Evolutionary conservation across 768 basidiomycete species (phyloP).

Genomic region (Dentipellis sp.): DNA sequence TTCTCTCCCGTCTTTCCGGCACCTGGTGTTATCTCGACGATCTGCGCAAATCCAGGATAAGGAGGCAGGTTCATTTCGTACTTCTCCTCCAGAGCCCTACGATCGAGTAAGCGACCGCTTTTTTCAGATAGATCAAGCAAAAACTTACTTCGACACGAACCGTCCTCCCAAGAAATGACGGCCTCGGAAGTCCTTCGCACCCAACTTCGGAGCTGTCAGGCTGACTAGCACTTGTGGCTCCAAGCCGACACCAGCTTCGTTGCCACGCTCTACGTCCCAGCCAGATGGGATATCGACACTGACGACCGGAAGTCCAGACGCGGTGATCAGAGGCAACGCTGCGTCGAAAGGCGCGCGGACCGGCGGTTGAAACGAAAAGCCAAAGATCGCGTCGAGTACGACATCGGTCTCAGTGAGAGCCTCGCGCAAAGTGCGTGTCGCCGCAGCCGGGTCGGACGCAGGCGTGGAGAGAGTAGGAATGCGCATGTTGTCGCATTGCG

Average conservation of each 20-base stretch:
- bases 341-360: conserved; percentile 81
- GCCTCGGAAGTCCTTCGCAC: conserved; percentile 68
- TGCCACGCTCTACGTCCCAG: conserved; percentile 88
- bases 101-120: not conserved
- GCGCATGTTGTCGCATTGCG: conserved; percentile 82
- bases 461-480: conserved; percentile 58
- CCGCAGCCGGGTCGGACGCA: conserved; percentile 26
- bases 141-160: conserved; percentile 77
- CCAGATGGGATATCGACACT: conserved; percentile 96
- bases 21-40: conserved; percentile 56
- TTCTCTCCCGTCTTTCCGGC: conserved; percentile 9
- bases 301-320: conserved; percentile 70
- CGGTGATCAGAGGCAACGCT: conserved; percentile 56
- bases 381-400: conserved; percentile 93
- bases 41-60: conserved; percentile 74
- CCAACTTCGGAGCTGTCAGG: conserved; percentile 90
- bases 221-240: conserved; percentile 77
- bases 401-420: conserved; percentile 62
- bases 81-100: conserved; percentile 62
- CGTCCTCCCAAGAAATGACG: conserved; percentile 91
- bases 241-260: conserved; percentile 44
- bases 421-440: conserved; percentile 30
- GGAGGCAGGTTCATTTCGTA: conserved; percentile 72
- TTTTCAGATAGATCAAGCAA: not conserved
- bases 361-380: conserved; percentile 93